Percentiles rank a stretch among this genome's conserved stretches.
phyloP scores from a whole-genome alignment of 192 early-diverging fungal species.

The Piromyces finnis region DNA sequence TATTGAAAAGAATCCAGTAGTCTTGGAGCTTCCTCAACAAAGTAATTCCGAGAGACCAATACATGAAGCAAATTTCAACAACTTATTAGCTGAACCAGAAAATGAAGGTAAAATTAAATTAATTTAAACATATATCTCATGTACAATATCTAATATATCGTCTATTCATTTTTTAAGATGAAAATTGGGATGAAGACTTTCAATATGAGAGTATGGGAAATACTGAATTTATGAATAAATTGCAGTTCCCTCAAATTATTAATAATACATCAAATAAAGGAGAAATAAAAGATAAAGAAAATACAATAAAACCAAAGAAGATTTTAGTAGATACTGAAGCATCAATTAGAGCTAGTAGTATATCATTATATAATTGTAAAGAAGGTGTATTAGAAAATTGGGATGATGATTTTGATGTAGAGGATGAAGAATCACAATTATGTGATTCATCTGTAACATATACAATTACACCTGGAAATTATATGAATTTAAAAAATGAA shows the following conservation, averaged over 20 bases:
- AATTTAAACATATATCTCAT: too few species aligned
- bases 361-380: neutral
- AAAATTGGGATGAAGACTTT: neutral
- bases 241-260: neutral
- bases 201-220: neutral
- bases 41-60: neutral
- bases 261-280: neutral
- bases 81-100: neutral
- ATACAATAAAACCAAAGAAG: neutral
- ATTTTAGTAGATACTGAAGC: neutral
- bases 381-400: neutral
- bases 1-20: neutral
- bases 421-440: neutral
- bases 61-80: neutral
- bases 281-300: neutral
- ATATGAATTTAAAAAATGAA: too few species aligned
- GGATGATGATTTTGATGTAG: neutral
- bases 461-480: neutral
- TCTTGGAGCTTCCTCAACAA: neutral
- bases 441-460: neutral
- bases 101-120: neutral
- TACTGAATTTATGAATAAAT: neutral
- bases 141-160: too few species aligned
- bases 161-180: neutral
- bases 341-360: neutral